These are phyloP conservation scores for Zymoseptoria ardabiliae DNA, from an alignment of 2,329 filamentous ascomycete genomes.

Conservation along the genomic window DNA sequence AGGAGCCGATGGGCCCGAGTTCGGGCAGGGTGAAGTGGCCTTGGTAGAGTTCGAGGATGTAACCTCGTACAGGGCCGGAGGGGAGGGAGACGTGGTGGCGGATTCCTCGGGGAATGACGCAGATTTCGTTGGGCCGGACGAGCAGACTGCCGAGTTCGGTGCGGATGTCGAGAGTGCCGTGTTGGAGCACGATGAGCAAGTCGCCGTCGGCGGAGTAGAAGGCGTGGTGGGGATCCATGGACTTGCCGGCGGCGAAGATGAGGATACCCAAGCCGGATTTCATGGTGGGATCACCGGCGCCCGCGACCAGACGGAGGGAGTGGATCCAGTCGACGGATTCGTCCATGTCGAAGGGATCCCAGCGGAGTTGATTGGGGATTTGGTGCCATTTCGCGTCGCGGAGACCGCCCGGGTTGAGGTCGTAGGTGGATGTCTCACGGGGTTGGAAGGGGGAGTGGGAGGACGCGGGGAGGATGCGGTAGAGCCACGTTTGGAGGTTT, in stretches of 20 bases:
- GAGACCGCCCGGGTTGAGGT: conserved; percentile 42
- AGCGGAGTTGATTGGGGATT: conserved; percentile 74
- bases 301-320: conserved; percentile 64
- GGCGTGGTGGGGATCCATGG: conserved; percentile 66
- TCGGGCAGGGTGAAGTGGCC: conserved; percentile 59
- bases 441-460: conserved; percentile 48
- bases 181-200: conserved; percentile 58
- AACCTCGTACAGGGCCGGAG: conserved; percentile 55
- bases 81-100: conserved; percentile 55
- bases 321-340: conserved; percentile 62
- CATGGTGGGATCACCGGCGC: conserved; percentile 69
- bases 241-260: conserved; percentile 69
- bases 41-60: conserved; percentile 61
- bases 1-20: conserved; percentile 58
- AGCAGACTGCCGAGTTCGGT: conserved; percentile 59
- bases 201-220: conserved; percentile 78
- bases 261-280: conserved; percentile 75
- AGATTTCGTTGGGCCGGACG: conserved; percentile 61
- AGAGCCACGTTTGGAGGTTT: conserved; percentile 54
- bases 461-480: conserved; percentile 52
- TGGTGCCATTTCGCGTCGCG: conserved; percentile 48
- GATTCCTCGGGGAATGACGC: conserved; percentile 59
- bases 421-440: conserved; percentile 43
- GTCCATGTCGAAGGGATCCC: conserved; percentile 70
- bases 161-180: conserved; percentile 59